Evolutionary conservation across 108 stramenopile genomes (phyloP).

Genomic region (Cyclotella cryptica): DNA sequence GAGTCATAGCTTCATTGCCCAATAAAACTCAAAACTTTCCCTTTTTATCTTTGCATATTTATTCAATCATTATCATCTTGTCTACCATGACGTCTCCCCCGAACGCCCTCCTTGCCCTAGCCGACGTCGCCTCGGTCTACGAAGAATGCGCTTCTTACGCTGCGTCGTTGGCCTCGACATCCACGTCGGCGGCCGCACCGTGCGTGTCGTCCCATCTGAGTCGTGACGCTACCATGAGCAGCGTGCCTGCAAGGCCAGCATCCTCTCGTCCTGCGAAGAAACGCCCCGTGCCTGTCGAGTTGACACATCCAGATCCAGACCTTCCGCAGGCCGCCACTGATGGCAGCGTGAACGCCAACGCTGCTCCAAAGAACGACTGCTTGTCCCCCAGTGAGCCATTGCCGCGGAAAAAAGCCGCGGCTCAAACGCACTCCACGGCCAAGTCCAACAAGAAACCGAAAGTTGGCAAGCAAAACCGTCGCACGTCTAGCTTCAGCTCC

Average conservation of each 20-base stretch:
- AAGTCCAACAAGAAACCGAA: neutral
- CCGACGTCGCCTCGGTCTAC: neutral
- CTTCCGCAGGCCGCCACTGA: neutral
- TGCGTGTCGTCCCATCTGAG: neutral
- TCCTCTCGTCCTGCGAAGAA: slow-evolving; percentile 13
- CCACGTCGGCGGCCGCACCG: neutral
- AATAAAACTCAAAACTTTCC: too few species aligned
- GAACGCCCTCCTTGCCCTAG: slow-evolving; percentile 13
- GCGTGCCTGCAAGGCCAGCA: neutral
- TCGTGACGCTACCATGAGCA: neutral
- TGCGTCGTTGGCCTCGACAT: neutral
- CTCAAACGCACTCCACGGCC: neutral
- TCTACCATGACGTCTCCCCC: neutral
- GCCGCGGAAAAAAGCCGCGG: neutral
- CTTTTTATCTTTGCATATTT: too few species aligned
- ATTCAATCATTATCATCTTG: too few species aligned
- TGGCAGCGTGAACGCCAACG: neutral
- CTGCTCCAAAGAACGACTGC: neutral
- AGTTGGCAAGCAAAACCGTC: neutral
- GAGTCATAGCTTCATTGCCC: too few species aligned
- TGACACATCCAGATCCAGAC: neutral
- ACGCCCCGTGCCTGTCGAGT: neutral
- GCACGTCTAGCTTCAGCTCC: neutral
- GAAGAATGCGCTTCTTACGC: neutral
- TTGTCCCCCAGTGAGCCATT: neutral